Percentiles rank a stretch among this genome's conserved stretches.
Evolutionary conservation across 2,329 filamentous ascomycete genomes (phyloP).

Genomic region (Aaosphaeria arxii): DNA sequence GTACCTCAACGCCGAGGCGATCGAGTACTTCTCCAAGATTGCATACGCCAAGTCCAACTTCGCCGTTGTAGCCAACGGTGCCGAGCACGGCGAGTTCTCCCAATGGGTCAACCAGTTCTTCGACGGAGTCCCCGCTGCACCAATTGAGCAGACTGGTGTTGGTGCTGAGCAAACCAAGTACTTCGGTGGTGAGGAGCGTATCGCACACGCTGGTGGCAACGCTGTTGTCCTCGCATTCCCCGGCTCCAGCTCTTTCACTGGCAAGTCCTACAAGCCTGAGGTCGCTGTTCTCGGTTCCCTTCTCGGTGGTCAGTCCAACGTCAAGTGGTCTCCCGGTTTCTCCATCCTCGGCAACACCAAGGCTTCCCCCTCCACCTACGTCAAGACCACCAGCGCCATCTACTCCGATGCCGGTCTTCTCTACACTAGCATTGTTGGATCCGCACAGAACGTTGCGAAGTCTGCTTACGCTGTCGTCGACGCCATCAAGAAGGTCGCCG

Average conservation of each 20-base stretch:
- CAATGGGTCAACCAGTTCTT: slow-evolving; percentile 97
- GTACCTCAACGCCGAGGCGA: slow-evolving; percentile 74
- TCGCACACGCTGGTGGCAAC: slow-evolving; percentile 73
- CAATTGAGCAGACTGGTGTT: slow-evolving; percentile 46
- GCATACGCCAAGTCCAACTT: slow-evolving; percentile 90
- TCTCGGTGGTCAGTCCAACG: slow-evolving; percentile 82
- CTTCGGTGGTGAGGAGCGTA: slow-evolving; percentile 92
- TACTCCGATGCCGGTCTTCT: slow-evolving; percentile 96
- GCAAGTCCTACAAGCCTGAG: slow-evolving; percentile 81
- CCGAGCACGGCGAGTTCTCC: slow-evolving; percentile 68
- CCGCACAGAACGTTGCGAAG: slow-evolving; percentile 68
- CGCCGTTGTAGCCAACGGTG: slow-evolving; percentile 85
- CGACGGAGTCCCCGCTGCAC: slow-evolving; percentile 59
- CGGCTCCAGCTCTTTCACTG: slow-evolving; percentile 73
- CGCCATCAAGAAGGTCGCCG: slow-evolving; percentile 75
- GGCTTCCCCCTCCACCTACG: slow-evolving; percentile 62
- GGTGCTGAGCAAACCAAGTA: slow-evolving; percentile 73
- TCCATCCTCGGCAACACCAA: slow-evolving; percentile 79
- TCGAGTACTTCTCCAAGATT: slow-evolving; percentile 71
- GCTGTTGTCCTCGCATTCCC: slow-evolving; percentile 89
- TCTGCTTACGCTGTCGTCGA: slow-evolving; percentile 76
- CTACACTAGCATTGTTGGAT: slow-evolving; percentile 75
- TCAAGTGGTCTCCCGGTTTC: slow-evolving; percentile 96
- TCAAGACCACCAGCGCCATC: slow-evolving; percentile 72
- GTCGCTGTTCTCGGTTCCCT: slow-evolving; percentile 82